phyloP scores from a whole-genome alignment of 2,329 filamentous ascomycete species.

The Cryphonectria carpinicola region DNA sequence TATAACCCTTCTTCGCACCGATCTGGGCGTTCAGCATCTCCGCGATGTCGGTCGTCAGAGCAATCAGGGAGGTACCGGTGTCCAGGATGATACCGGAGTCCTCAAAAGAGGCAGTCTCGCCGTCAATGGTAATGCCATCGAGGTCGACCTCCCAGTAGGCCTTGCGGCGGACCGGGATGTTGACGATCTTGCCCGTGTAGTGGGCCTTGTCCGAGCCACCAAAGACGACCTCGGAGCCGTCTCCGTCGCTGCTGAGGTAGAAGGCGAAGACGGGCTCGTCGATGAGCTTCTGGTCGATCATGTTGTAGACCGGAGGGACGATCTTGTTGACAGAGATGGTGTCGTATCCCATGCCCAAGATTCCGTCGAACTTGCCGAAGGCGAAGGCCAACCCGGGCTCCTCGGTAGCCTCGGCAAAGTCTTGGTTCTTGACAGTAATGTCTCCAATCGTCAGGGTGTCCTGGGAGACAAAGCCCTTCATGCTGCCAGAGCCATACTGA shows the following conservation, averaged over 20 bases:
- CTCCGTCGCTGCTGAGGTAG: conserved; percentile 81
- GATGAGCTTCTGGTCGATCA: conserved; percentile 86
- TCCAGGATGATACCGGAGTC: conserved; percentile 96
- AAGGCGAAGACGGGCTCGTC: conserved; percentile 96
- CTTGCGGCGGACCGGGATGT: conserved; percentile 95
- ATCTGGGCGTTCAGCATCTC: conserved; percentile 98
- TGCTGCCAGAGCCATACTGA: conserved; percentile 89
- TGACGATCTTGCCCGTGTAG: conserved; percentile 83
- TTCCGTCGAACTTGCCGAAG: conserved; percentile 96
- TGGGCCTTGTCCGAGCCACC: conserved; percentile 85
- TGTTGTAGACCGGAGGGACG: conserved; percentile 93
- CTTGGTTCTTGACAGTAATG: conserved; percentile 82
- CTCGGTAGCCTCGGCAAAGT: conserved; percentile 94
- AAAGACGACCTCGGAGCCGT: conserved; percentile 85
- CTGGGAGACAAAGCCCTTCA: conserved; percentile 91
- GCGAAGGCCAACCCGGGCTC: conserved; percentile 97
- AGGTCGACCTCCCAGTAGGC: conserved; percentile 99
- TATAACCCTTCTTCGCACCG: conserved; percentile 96
- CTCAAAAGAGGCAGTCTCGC: conserved; percentile 85
- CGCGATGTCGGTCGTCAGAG: conserved; percentile 85
- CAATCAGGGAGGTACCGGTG: conserved; percentile 97
- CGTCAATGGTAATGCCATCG: conserved; percentile 86
- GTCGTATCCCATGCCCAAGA: conserved; percentile 91
- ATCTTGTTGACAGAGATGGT: conserved; percentile 97
- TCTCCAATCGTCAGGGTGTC: conserved; percentile 88